Evolutionary conservation across 164 flowering plant genomes (phyloP), one percentile per base, ranked within the genome.

Genomic region (Aristolochia contorta): DNA sequence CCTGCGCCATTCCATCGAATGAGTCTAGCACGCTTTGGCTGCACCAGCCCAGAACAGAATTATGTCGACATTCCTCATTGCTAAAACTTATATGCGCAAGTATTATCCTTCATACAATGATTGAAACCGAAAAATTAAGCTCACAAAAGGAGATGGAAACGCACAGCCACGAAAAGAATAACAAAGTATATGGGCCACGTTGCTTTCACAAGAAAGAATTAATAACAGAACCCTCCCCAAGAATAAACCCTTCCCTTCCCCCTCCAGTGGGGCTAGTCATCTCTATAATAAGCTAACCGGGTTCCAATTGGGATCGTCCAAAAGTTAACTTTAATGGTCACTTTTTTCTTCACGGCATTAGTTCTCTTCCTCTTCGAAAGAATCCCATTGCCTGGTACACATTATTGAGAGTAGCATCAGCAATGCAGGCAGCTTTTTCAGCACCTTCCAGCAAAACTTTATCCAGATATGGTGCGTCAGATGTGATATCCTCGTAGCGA

Each of bases 371-470:
- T 81, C 82, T 74, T 49, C 69, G 75, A 69, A 85, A 73, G 71
- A 93, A 90, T 73, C 97, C 98, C 99, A 90, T 90, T 52, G 96
- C 96, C 64, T 86, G 92, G 75, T 86, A 84, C 60, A 86, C 86
- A 77, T 90, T 82, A 71, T 74, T 78, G 70, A 93, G 78, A 57
- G 97, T 85, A 54, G 67, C 78, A 74, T 90, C 89, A 4, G 94
- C 97, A 61, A 86, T 84, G 56, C 69, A 75, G 59, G 94, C 49
- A 60, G 96, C 97, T 73, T 72, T 90, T 37, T 59, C 61, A 49
- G 98, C 94, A 59, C 96, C 97, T 62, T 86, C 90, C 49, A 80
- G 73, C 72, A 87, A 69, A 50, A 90, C 74, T 56, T 64, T 59
- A 72, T 93, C 97, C 76, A 87, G 70, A 78, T 84, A 90, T 60